Evolutionary conservation across 345 rosid genomes (phyloP), one percentile per base, ranked within the genome.

Genomic region (Eucalyptus fibrosa): DNA sequence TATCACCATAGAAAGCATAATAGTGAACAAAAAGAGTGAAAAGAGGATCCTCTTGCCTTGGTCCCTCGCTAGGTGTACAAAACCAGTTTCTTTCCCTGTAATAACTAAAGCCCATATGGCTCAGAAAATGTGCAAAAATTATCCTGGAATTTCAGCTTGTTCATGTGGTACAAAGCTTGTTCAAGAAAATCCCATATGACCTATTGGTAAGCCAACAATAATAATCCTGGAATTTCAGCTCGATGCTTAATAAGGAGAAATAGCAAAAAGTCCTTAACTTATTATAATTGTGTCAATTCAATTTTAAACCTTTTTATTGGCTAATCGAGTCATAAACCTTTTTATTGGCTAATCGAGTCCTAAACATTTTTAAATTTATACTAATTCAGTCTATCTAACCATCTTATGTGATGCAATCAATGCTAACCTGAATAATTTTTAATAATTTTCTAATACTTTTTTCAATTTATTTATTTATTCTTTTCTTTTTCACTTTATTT

Each of bases 351-450:
- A 24, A 21, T 4, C 0, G 1, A 56, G 3, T 56, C 30, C 3
- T 23, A 56, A 56, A 56, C 0, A 1, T 56, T 56, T 56, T 56
- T 56, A 23, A 21, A 21, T 23, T 2, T 56, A 6, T 56, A 23
- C 3, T 23, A 56, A 4, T 23, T 56, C 2, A 9, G 0, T 56
- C 0, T 9, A 56, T 56, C 12, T 23, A 56, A 7, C 5, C 11
- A 53, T 19, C 11, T 53, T 19, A 53, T 0, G 0, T 3, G 24
- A 3, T 19, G 4, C 1, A 7, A 0, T 53, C 24, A 53, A 53
- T 51, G 1, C 9, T 1, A 1, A 51, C 10, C 0, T 8, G 0
- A 53, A 53, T 0, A 53, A 3, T 53, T 53, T 53, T 53, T 19
- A 53, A 53, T 53, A 53, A 0, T 19, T 19, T 53, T 53, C 8